A percentile compares a stretch with the other conserved stretches of the same genome.
Conservation (phyloP, 129 eudicot species). For the Lonicera japonica region DNA sequence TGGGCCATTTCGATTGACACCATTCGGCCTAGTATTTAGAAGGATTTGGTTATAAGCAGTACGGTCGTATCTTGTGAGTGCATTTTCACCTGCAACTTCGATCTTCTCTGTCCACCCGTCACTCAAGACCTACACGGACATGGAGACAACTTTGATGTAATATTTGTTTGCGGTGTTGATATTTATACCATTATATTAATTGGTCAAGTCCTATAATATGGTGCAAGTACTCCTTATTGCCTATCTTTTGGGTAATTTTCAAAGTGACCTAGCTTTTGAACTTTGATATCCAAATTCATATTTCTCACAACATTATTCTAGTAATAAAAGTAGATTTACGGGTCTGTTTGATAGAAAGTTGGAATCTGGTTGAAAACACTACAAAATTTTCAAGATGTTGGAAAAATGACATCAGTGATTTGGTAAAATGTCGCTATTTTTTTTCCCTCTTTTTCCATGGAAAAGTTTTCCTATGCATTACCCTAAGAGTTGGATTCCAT, state of each 20-base stretch:
- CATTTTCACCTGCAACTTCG: slow-evolving; percentile 60
- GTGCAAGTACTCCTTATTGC: background rate
- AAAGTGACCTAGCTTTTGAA: background rate
- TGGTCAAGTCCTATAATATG: too few relatives aligned
- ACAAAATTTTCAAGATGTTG: too few relatives aligned
- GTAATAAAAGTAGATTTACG: background rate
- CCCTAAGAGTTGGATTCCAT: too few relatives aligned
- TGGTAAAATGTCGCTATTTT: too few relatives aligned
- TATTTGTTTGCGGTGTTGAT: background rate
- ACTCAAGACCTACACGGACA: slow-evolving; percentile 41
- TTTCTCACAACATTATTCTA: background rate
- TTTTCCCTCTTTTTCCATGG: too few relatives aligned
- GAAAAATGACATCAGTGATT: too few relatives aligned
- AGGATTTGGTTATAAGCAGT: slow-evolving; percentile 61
- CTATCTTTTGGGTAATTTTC: background rate
- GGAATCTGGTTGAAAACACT: too few relatives aligned
- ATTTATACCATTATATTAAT: too few relatives aligned
- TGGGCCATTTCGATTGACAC: slow-evolving; percentile 45
- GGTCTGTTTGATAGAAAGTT: too few relatives aligned
- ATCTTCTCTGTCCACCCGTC: slow-evolving; percentile 45
- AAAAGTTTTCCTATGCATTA: too few relatives aligned
- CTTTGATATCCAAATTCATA: background rate
- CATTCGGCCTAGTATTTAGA: slow-evolving; percentile 72
- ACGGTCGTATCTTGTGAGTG: slow-evolving; percentile 46
- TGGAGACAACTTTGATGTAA: slow-evolving; percentile 1